A percentile compares a stretch with the other conserved stretches of the same genome.
Evolutionary conservation across 2,329 filamentous ascomycete species (phyloP).

Genomic region (Trichophaea hybrida): DNA sequence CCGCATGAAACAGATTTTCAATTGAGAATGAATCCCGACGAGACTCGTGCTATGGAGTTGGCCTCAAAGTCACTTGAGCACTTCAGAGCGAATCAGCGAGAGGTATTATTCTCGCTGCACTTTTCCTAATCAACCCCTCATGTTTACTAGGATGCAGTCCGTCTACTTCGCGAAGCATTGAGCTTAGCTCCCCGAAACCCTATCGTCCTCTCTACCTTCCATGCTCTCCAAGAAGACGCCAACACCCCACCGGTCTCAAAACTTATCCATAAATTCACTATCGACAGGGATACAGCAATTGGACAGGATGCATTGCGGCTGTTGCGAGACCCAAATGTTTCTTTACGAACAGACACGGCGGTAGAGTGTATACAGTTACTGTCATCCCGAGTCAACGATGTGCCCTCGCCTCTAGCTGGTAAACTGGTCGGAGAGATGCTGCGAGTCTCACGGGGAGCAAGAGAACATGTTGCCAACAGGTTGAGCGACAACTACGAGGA

Average conservation of each 20-base stretch:
- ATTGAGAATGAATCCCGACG: conserved; percentile 1
- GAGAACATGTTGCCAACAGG: conserved; percentile 13
- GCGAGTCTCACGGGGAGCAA: conserved; percentile 17
- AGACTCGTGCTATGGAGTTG: conserved; percentile 20
- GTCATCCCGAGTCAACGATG: conserved; percentile 2
- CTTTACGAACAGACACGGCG: conserved; percentile 12
- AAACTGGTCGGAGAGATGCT: conserved; percentile 22
- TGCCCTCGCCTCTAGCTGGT: conserved; percentile 18
- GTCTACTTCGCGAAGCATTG: conserved; percentile 26
- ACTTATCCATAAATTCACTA: conserved; percentile 22
- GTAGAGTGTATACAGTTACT: conserved; percentile 17
- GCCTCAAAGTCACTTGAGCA: conserved; percentile 25
- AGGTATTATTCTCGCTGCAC: conserved; percentile 14
- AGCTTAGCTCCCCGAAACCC: conserved; percentile 25
- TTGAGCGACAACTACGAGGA: conserved; percentile 11
- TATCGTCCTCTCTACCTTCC: conserved; percentile 23
- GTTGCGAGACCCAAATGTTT: conserved; percentile 16
- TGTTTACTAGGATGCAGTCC: conserved; percentile 23
- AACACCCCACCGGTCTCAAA: conserved; percentile 19
- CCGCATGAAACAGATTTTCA: not conserved
- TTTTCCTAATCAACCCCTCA: conserved; percentile 1
- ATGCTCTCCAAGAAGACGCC: conserved; percentile 25
- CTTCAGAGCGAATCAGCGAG: conserved; percentile 20
- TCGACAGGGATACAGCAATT: conserved; percentile 14
- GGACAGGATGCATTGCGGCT: conserved; percentile 22